Base-by-base conservation (phyloP, 192 early-diverging fungal genomes). In the Rhizophagus sp. region DNA sequence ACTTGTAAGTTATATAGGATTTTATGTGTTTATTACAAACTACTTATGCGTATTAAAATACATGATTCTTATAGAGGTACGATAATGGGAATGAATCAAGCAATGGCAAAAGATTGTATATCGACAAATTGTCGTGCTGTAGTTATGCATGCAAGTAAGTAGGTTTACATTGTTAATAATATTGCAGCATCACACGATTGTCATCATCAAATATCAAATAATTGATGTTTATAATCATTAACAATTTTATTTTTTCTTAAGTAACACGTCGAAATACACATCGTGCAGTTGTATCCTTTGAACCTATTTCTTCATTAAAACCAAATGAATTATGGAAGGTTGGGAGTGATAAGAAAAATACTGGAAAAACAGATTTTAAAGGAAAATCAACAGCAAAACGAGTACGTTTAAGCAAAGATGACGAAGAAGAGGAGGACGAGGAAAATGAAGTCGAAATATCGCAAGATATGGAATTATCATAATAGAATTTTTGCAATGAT, bases 51-150 rank as follows among this genome's bases (percentile, higher is more conserved):
- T 47, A 47, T 11, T 47, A 13, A 47, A 47, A 47, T 10, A 47
- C 4, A 47, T 47, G 11, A 47, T 47, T 47, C 44, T 3, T 47
- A 47, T 47, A 93, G 92, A 24, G 90, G 82, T 3, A 89, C 87
- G 30, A 77, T 93, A 49, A 88, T 93, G 71, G 90, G 91, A 49
- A 75, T 92, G 49, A 90, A 86, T 78, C 89, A 87, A 47, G 88
- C 87, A 0, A 81, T 73, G 4, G 87, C 91, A 1, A 89, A 89
- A 79, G 85, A 88, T 27, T 85, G 84, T 64, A 62, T 93, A n/a
- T 81, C 83, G 34, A 83, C 85, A n/a, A 89, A 87, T 68, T 89
- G 87, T 41, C 85, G 92, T 36, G 79, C 85, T 36, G 89, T 90
- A 19, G 68, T 88, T 8, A 80, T 86, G 52, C 91, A 89, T 80